Percentiles rank a stretch among this genome's conserved stretches.
Evolutionary conservation across 2,329 filamentous ascomycete species (phyloP).

Genomic region (Xylaria sp.): DNA sequence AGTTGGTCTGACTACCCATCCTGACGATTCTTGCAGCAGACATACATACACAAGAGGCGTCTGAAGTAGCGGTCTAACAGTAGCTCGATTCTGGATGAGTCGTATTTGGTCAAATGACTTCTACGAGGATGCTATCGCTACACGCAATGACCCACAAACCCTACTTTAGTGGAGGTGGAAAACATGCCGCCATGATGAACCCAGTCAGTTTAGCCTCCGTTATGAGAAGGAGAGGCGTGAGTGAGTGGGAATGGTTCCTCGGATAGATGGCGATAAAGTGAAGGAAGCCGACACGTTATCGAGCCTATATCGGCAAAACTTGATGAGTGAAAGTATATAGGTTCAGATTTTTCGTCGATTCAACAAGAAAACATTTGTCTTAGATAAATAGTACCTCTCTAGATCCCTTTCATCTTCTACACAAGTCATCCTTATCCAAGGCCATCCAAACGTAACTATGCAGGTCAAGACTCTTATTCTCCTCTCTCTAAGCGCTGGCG

Average conservation of each 20-base stretch:
- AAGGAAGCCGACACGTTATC: no score
- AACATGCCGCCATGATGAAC: not conserved
- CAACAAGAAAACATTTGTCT: not conserved
- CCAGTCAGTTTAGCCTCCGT: not conserved
- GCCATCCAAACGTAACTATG: not conserved
- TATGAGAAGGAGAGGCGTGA: no score
- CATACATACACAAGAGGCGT: not conserved
- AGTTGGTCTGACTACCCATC: not conserved
- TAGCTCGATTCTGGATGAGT: not conserved
- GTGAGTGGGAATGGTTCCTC: no score
- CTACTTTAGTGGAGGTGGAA: not conserved
- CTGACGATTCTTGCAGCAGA: not conserved
- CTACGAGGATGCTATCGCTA: no score
- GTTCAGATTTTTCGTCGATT: not conserved
- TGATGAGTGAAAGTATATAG: not conserved
- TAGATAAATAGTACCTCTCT: not conserved
- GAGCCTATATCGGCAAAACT: not conserved
- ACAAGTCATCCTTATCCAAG: not conserved
- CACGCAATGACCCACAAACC: no score
- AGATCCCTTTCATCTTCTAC: not conserved
- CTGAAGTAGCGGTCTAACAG: conserved; percentile 5
- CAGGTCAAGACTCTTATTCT: not conserved
- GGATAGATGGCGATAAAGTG: not conserved
- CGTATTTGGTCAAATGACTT: not conserved
- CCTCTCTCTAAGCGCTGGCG: not conserved